These are phyloP conservation scores for Rhizopogon rudus DNA, from an alignment of 768 basidiomycete species.

Conservation along the genomic window DNA sequence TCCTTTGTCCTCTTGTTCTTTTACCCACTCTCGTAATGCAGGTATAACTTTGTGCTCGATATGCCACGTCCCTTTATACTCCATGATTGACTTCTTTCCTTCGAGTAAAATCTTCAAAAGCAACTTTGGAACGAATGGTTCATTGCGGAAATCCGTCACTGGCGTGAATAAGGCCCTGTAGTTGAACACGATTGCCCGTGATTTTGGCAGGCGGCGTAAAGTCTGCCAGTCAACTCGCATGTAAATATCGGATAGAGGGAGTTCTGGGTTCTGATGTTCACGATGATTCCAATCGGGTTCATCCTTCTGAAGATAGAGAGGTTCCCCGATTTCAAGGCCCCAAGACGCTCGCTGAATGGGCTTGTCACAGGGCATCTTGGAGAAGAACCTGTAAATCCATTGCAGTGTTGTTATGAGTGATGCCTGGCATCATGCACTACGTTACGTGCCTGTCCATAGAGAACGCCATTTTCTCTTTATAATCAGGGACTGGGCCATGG, in stretches of 20 bases:
- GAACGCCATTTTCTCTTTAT: constrained; percentile 41
- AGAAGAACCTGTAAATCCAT: constrained; percentile 35
- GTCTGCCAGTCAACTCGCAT: constrained; percentile 56
- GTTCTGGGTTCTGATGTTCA: constrained; percentile 27
- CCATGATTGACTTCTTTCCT: constrained; percentile 32
- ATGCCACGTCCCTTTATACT: constrained; percentile 40
- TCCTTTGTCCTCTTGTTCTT: constrained; percentile 43
- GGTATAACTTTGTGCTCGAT: constrained; percentile 42
- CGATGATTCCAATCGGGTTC: constrained; percentile 33
- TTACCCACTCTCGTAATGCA: constrained; percentile 39
- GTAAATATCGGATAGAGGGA: constrained; percentile 36
- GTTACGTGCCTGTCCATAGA: constrained; percentile 43
- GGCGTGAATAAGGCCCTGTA: constrained; percentile 53
- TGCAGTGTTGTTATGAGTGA: not conserved
- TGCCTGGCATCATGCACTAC: not conserved
- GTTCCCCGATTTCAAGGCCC: constrained; percentile 46
- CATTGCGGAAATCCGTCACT: constrained; percentile 34
- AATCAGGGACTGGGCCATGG: constrained; percentile 44
- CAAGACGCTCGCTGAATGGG: constrained; percentile 53
- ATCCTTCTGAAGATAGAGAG: constrained; percentile 38
- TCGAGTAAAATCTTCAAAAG: constrained; percentile 39
- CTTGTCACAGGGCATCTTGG: constrained; percentile 40
- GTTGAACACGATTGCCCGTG: constrained; percentile 47
- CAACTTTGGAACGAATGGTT: constrained; percentile 44
- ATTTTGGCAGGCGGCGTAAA: constrained; percentile 41